Evolutionary conservation across 2,329 filamentous ascomycete genomes (phyloP).

Genomic region (Fusarium bulbicola): DNA sequence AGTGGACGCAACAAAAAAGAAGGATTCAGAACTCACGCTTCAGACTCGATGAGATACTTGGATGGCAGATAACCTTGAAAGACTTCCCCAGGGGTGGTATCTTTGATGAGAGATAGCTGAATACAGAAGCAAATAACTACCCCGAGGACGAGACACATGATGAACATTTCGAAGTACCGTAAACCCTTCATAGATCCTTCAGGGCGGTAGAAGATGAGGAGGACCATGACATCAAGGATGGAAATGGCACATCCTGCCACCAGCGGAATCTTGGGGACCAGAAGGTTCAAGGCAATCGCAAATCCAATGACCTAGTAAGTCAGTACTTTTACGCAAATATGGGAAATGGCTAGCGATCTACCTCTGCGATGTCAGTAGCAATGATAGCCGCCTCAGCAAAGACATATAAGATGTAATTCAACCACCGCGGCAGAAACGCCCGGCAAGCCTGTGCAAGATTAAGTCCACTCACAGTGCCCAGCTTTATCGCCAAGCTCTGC

Average conservation of each 20-base stretch:
- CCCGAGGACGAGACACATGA: background rate
- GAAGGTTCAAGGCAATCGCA: background rate
- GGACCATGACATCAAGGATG: background rate
- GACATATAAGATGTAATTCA: background rate
- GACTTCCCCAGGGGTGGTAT: background rate
- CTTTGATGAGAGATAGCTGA: background rate
- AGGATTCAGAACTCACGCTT: background rate
- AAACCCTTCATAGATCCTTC: background rate
- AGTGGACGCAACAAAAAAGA: background rate
- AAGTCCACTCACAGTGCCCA: background rate
- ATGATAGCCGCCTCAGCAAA: background rate
- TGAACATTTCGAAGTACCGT: background rate
- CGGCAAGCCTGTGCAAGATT: background rate
- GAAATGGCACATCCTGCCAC: background rate
- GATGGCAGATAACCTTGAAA: background rate
- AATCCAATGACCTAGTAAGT: background rate
- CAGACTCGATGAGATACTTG: background rate
- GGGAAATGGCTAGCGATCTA: background rate
- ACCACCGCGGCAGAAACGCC: background rate
- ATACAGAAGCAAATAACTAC: background rate
- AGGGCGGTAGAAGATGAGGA: background rate
- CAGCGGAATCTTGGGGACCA: background rate
- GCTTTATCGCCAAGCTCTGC: background rate
- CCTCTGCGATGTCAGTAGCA: background rate
- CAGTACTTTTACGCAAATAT: fast-evolving